Evolutionary conservation across 2,329 filamentous ascomycete genomes (phyloP), one percentile per base, ranked within the genome.

Genomic region (Cladorrhinum sp.): DNA sequence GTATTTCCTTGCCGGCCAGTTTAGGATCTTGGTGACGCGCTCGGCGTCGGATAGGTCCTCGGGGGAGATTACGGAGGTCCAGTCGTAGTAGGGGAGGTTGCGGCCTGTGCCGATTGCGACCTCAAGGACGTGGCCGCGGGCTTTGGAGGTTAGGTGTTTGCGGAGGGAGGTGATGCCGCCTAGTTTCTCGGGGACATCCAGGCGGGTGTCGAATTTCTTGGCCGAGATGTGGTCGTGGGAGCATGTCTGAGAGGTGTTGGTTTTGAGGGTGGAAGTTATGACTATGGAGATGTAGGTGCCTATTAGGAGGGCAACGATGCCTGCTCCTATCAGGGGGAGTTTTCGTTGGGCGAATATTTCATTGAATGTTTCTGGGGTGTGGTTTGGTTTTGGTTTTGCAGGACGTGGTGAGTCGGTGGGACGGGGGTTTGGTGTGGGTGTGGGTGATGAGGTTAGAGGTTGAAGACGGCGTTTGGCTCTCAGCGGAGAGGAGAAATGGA

Each of bases 71-170:
- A 81, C 68, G 13, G 73, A 72, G 18, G 75, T 76, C 84, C 84
- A 88, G 67, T 81, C 75, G 69, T 87, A 87, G 70, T 80, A 84
- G 41, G 78, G 75, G 16, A 87, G 68, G 67, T 88, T 88, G 12
- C 85, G 77, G 2, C 85, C 85, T 2, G 85, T 86, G 18, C 85
- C 85, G 59, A 87, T 79, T 18, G 84, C 85, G 12, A 88, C 77
- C 71, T 88, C 85, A 29, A 87, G 78, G 12, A 88, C 85, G 69
- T 85, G 76, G 1, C 85, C 85, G 0, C 70, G 70, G 5, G 81
- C 84, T 29, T 73, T 70, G 12, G 71, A 68, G 1, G 80, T 81
- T 24, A 88, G 74, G 22, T 74, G 73, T 55, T 75, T 74, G 10
- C 85, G 79, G 55, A 86, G 72, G 18, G 71, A 73, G 5, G 75